Evolutionary conservation across 495 filamentous ascomycete species (phyloP).

Genomic region (Pyrenula aspistea): DNA sequence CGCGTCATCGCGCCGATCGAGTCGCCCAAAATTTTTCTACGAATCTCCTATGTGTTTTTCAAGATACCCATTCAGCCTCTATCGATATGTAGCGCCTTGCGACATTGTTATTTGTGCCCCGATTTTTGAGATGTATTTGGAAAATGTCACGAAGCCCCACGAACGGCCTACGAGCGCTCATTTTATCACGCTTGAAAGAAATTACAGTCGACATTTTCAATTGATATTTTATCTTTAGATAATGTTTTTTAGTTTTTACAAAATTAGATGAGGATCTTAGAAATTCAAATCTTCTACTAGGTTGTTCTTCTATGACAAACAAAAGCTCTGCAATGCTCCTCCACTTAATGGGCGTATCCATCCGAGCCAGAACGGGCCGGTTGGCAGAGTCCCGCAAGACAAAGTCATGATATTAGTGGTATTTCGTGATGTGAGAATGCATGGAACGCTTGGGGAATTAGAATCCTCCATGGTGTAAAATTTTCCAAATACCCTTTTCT

Average conservation of each 20-base stretch:
- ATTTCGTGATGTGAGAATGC: no score
- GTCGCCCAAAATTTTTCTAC: no score
- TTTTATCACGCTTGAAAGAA: background rate
- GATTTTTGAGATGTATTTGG: background rate
- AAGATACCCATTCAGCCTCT: background rate
- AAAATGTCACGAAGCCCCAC: background rate
- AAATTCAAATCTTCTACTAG: background rate
- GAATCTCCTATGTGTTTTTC: background rate
- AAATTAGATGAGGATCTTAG: conserved; percentile 11
- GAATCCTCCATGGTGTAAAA: no score
- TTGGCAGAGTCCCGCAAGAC: no score
- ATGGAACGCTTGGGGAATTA: no score
- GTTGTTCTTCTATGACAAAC: no score
- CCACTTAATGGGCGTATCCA: no score
- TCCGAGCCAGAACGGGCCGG: no score
- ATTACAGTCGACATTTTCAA: conserved; percentile 2
- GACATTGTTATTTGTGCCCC: background rate
- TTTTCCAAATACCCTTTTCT: no score
- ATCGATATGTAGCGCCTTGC: background rate
- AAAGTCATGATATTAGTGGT: no score
- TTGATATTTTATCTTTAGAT: conserved; percentile 7
- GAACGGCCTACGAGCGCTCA: background rate
- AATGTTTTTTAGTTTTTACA: conserved; percentile 2
- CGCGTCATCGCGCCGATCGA: no score
- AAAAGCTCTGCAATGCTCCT: no score